Base-by-base conservation (phyloP, 2,329 filamentous ascomycete species). In the Monosporascus sp. region DNA sequence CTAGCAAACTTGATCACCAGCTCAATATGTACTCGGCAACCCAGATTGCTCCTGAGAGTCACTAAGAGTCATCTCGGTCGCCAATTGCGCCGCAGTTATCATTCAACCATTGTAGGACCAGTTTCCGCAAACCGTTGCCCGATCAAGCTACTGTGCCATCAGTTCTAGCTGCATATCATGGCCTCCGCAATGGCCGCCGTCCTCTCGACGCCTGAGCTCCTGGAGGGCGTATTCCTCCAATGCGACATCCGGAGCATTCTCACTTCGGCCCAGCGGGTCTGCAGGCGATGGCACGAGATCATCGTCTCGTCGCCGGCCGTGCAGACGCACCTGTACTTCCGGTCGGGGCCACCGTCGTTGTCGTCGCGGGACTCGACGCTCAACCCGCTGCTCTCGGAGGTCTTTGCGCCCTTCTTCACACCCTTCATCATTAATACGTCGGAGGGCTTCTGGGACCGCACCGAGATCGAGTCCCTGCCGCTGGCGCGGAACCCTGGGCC, bases 251-350 rank as follows among this genome's bases (percentile, higher is more conserved):
- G 49, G 24, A 45, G 37, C 11, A 15, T 51, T 36, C 22, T 54
- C 25, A 54, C 48, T 5, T 20, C 31, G 3, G 31, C 41, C 41
- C 52, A 54, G 49, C 52, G 52, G 5, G 52, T 54, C 7, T 54
- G 52, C 43, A 37, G 27, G 11, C 48, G 39, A 25, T 54, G 52
- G 52, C 52, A 35, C 52, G 49, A 54, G 22, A 36, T 54, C 24
- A 41, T 54, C 18, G 3, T 5, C 2, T 15, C 22, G 7, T 37
- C 48, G 15, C 52, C 52, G 24, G 20, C 48, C 4, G 24, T 54
- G 31, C 52, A 54, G 36, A 15, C 31, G 9, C 48, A 54, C 36
- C 52, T 54, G 18, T 54, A 50, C 43, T 44, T 39, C 8, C 37
- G 46, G 22, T 49, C 52, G 15, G 50, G 20, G 17, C 35, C 9